Conservation (phyloP, 768 basidiomycete genomes). For the Leccinum subgranulosum region DNA sequence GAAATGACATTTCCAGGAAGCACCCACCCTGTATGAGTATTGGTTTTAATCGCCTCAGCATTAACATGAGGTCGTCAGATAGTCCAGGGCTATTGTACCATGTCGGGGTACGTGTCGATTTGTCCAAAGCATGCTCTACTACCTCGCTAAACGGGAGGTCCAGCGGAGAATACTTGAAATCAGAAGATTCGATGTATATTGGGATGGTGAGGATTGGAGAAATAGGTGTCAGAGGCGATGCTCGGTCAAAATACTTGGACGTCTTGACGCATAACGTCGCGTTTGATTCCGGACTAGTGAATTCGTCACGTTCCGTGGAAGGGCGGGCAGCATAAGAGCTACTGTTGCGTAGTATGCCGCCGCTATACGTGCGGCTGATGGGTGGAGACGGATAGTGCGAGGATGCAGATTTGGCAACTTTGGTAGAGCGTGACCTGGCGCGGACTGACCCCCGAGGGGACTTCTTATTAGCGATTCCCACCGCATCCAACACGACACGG, state of each 20-base stretch:
- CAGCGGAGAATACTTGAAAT: neutral
- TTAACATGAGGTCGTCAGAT: slow-evolving; percentile 23
- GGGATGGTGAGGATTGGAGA: slow-evolving; percentile 5
- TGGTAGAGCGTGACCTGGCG: neutral
- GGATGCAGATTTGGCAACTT: neutral
- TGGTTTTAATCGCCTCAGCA: slow-evolving; percentile 29
- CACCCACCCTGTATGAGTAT: slow-evolving; percentile 31
- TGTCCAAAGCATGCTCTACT: neutral
- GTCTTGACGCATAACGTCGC: neutral
- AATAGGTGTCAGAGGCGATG: neutral
- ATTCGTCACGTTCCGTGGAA: neutral
- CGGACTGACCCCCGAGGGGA: neutral
- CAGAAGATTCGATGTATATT: slow-evolving; percentile 4
- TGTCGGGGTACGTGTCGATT: neutral
- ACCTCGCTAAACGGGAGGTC: neutral
- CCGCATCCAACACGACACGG: slow-evolving; percentile 16
- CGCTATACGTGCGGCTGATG: neutral
- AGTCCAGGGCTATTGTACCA: slow-evolving; percentile 4
- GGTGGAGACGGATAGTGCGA: slow-evolving; percentile 9
- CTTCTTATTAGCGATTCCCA: slow-evolving; percentile 11
- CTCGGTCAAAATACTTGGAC: slow-evolving; percentile 21
- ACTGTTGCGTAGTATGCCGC: neutral
- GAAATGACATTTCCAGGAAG: neutral
- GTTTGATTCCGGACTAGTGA: neutral
- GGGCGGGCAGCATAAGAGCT: neutral